A percentile compares a stretch with the other conserved stretches of the same genome.
phyloP scores from a whole-genome alignment of 1,284 basidiomycete species.

The Heterobasidion occidentale region DNA sequence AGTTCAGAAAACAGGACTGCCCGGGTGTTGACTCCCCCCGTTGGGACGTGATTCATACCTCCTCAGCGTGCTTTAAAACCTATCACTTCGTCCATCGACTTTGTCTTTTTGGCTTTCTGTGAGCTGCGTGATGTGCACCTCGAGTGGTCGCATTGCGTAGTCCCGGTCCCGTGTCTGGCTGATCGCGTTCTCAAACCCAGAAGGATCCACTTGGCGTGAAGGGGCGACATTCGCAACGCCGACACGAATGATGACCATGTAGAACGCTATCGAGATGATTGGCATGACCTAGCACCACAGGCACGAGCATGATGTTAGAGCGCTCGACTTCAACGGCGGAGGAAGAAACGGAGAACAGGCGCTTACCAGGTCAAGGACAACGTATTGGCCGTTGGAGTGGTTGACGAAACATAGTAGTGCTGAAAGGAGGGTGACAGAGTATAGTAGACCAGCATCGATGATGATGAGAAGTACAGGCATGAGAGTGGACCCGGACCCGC shows the following conservation, averaged over 20 bases:
- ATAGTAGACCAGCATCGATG: slow-evolving; percentile 25
- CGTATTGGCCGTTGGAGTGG: slow-evolving; percentile 23
- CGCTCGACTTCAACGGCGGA: background rate
- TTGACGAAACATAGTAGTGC: slow-evolving; percentile 23
- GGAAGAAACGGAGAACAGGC: background rate
- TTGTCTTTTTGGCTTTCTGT: slow-evolving; percentile 1
- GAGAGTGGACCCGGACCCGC: slow-evolving; percentile 10
- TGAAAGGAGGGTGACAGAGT: slow-evolving; percentile 23
- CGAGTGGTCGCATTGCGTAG: background rate
- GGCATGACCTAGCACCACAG: slow-evolving; percentile 12
- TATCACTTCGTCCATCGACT: too few relatives aligned
- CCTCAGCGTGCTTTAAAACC: too few relatives aligned
- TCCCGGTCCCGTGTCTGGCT: background rate
- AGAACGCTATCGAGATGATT: slow-evolving; percentile 23
- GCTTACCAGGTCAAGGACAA: slow-evolving; percentile 25
- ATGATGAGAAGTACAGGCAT: slow-evolving; percentile 21
- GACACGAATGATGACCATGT: slow-evolving; percentile 21
- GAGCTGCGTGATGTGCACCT: slow-evolving; percentile 6
- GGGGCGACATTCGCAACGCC: slow-evolving; percentile 11
- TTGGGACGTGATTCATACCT: too few relatives aligned
- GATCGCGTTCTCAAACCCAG: background rate
- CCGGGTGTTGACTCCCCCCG: too few relatives aligned
- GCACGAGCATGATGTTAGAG: background rate
- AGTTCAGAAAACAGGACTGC: too few relatives aligned
- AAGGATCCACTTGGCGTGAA: background rate